Percentiles rank a stretch among this genome's conserved stretches.
Conservation (phyloP, 176 grass and related monocot genomes). For the Avena atlantica region DNA sequence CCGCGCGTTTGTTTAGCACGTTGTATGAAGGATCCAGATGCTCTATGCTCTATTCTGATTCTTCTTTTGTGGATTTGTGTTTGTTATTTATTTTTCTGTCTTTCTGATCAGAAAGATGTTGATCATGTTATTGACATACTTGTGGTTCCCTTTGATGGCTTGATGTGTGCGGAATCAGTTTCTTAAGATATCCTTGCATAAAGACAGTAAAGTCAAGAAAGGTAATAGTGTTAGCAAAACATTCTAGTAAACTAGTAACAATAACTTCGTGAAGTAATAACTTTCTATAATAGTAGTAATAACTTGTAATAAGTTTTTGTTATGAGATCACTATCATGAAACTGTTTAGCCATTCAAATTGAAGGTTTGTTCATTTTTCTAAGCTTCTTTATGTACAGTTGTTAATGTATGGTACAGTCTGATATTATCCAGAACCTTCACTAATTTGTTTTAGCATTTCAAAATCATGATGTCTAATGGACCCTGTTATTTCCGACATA, state of each 20-base stretch:
- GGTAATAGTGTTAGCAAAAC: too few relatives aligned
- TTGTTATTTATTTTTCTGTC: not conserved
- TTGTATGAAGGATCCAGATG: not conserved
- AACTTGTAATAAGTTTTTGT: not conserved
- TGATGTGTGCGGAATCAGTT: not conserved
- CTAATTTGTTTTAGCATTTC: not conserved
- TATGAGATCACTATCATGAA: not conserved
- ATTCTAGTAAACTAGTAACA: too few relatives aligned
- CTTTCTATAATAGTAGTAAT: too few relatives aligned
- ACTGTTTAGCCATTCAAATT: not conserved
- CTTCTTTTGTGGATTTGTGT: not conserved
- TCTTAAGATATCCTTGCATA: not conserved
- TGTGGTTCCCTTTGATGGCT: not conserved
- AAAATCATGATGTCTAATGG: not conserved
- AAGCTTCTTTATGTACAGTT: not conserved
- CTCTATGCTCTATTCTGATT: not conserved
- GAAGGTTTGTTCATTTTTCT: not conserved
- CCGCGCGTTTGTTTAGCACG: not conserved
- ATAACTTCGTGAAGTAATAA: too few relatives aligned
- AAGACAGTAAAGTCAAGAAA: too few relatives aligned
- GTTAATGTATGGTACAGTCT: not conserved
- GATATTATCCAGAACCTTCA: not conserved
- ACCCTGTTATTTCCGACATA: not conserved
- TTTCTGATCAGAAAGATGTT: not conserved
- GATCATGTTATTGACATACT: not conserved